Conservation (phyloP, 108 stramenopile genomes). For the Cyclostephanos invisitatus region DNA sequence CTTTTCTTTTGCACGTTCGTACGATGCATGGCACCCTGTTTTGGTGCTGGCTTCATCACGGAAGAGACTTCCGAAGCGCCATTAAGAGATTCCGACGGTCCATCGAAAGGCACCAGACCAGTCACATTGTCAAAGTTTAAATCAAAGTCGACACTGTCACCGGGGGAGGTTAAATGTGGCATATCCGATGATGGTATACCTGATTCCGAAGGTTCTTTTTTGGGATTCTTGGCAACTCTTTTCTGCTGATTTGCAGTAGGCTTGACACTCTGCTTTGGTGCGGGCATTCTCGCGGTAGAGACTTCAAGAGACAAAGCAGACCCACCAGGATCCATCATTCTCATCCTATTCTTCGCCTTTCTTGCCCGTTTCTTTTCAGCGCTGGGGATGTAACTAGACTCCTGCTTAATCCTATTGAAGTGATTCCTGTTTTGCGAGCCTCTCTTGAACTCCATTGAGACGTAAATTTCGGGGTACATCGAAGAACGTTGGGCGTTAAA, state of each 20-base stretch:
- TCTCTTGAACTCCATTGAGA: conserved; percentile 36
- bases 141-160: conserved; percentile 13
- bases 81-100: conserved; percentile 7
- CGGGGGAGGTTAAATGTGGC: conserved; percentile 10
- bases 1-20: too few species aligned
- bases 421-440: conserved; percentile 45
- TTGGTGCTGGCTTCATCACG: neutral
- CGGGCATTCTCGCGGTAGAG: neutral
- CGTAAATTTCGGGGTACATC: conserved; percentile 48
- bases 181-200: neutral
- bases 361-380: conserved; percentile 11
- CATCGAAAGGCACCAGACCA: neutral
- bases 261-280: neutral
- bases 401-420: conserved; percentile 18
- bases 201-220: too few species aligned
- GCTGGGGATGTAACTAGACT: conserved; percentile 21
- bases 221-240: too few species aligned
- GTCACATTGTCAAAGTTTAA: conserved; percentile 5
- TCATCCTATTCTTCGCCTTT: conserved; percentile 3
- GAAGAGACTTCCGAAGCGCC: neutral
- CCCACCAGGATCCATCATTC: neutral
- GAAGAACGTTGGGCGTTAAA: conserved; percentile 40
- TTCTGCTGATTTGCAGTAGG: too few species aligned
- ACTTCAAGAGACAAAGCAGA: neutral
- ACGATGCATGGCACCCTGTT: neutral